Conservation (phyloP, 2,329 filamentous ascomycete species). For the Endocalyx cinctus region DNA sequence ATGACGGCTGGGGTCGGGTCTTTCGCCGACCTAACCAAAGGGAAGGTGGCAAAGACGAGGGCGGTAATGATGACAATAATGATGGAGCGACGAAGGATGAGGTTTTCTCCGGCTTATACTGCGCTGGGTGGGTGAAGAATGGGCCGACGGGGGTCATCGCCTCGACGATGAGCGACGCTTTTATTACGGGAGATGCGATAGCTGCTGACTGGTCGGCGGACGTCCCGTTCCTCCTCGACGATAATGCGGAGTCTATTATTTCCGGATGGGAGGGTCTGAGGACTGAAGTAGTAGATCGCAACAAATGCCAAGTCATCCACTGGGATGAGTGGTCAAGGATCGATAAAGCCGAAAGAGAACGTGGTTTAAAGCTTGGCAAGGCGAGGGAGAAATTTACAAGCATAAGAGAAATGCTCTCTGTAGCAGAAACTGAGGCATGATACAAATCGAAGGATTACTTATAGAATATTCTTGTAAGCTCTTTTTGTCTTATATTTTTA, state of each 20-base stretch:
- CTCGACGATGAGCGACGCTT: conserved; percentile 92
- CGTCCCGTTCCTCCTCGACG: conserved; percentile 33
- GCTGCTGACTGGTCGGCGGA: conserved; percentile 65
- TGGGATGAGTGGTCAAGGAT: conserved; percentile 87
- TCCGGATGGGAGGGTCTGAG: conserved; percentile 75
- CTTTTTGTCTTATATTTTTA: too few relatives aligned
- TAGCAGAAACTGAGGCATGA: too few relatives aligned
- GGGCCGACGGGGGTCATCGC: conserved; percentile 95
- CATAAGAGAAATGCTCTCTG: conserved; percentile 53
- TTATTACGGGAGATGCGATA: conserved; percentile 80
- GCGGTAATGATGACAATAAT: too few relatives aligned
- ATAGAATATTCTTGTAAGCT: too few relatives aligned
- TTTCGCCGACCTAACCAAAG: conserved; percentile 17
- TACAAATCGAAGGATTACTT: too few relatives aligned
- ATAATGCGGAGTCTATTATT: too few relatives aligned
- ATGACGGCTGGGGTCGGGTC: conserved; percentile 76
- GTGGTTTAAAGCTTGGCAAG: conserved; percentile 66
- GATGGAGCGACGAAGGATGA: too few relatives aligned
- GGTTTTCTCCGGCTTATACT: conserved; percentile 70
- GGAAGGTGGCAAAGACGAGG: too few relatives aligned
- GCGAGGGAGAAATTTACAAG: conserved; percentile 67
- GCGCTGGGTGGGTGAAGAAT: conserved; percentile 92
- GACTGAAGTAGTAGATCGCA: conserved; percentile 49
- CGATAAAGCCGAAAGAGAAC: conserved; percentile 68
- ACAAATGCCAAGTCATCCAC: conserved; percentile 58